Conservation (phyloP, 2,329 filamentous ascomycete species). For the Chalara sp. region DNA sequence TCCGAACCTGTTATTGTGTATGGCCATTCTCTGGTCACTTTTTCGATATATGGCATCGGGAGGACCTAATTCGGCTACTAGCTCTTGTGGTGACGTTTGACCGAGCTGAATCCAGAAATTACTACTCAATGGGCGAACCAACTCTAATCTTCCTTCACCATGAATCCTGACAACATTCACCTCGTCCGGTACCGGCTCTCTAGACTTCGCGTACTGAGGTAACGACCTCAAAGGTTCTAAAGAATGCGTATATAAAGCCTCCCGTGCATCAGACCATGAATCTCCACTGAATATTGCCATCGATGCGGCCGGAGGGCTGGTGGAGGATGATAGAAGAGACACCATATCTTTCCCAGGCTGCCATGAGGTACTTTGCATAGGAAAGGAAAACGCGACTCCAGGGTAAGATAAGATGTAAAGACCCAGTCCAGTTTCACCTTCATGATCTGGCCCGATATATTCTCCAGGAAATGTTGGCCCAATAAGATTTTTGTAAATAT, state of each 20-base stretch:
- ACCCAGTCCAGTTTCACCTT: slow-evolving; percentile 49
- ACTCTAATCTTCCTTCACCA: slow-evolving; percentile 71
- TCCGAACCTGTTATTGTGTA: slow-evolving; percentile 60
- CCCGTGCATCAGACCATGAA: slow-evolving; percentile 81
- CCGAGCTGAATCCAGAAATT: slow-evolving; percentile 70
- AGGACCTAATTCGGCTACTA: slow-evolving; percentile 84
- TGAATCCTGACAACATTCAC: slow-evolving; percentile 73
- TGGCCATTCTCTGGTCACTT: slow-evolving; percentile 80
- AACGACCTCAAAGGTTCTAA: slow-evolving; percentile 70
- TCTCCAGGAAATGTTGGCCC: slow-evolving; percentile 93
- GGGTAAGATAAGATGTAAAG: slow-evolving; percentile 91
- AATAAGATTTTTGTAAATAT: slow-evolving; percentile 89
- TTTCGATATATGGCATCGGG: slow-evolving; percentile 93
- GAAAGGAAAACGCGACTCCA: slow-evolving; percentile 88
- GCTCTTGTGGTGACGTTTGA: slow-evolving; percentile 84
- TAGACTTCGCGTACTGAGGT: slow-evolving; percentile 60
- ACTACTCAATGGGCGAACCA: slow-evolving; percentile 63
- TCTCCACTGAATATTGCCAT: slow-evolving; percentile 89
- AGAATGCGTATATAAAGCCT: slow-evolving; percentile 66
- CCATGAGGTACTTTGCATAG: slow-evolving; percentile 67
- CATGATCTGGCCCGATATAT: slow-evolving; percentile 62
- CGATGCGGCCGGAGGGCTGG: slow-evolving; percentile 68
- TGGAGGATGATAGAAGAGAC: slow-evolving; percentile 71
- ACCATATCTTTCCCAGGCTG: slow-evolving; percentile 76
- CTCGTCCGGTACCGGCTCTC: slow-evolving; percentile 81